Evolutionary conservation across 2,329 filamentous ascomycete genomes (phyloP).

Genomic region (Acephala macrosclerotiorum): DNA sequence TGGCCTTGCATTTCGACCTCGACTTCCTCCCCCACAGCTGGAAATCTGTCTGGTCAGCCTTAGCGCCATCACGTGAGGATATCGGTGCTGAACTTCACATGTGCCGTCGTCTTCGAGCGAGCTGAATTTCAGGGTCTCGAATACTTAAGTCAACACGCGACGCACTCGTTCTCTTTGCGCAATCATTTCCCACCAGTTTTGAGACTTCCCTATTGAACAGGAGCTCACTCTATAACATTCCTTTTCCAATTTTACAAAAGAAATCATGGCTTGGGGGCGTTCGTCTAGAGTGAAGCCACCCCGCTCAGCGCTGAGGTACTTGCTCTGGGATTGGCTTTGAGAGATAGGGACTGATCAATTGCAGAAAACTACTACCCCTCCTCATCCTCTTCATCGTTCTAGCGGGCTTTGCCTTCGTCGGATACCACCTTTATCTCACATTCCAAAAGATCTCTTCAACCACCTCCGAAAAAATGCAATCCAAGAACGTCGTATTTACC

Average conservation of each 20-base stretch:
- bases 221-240: neutral
- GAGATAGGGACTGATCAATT: slow-evolving; percentile 14
- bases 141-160: neutral
- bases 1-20: slow-evolving; percentile 21
- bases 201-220: neutral
- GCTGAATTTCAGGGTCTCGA: slow-evolving; percentile 4
- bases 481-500: slow-evolving; percentile 77
- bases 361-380: slow-evolving; percentile 68
- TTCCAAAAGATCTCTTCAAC: slow-evolving; percentile 69
- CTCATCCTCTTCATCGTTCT: slow-evolving; percentile 68
- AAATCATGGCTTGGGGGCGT: slow-evolving; percentile 47
- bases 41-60: slow-evolving; percentile 20
- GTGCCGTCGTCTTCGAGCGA: neutral
- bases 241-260: slow-evolving; percentile 10
- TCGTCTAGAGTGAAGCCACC: slow-evolving; percentile 38
- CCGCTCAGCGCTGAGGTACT: slow-evolving; percentile 44
- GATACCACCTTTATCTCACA: slow-evolving; percentile 77
- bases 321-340: neutral
- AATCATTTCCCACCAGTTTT: neutral
- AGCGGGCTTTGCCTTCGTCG: slow-evolving; percentile 66
- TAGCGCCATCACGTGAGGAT: neutral
- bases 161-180: neutral
- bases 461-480: slow-evolving; percentile 74
- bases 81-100: slow-evolving; percentile 2
- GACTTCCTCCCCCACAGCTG: slow-evolving; percentile 18